Evolutionary conservation across 2,329 filamentous ascomycete species (phyloP).

Genomic region (Fusarium sp.): DNA sequence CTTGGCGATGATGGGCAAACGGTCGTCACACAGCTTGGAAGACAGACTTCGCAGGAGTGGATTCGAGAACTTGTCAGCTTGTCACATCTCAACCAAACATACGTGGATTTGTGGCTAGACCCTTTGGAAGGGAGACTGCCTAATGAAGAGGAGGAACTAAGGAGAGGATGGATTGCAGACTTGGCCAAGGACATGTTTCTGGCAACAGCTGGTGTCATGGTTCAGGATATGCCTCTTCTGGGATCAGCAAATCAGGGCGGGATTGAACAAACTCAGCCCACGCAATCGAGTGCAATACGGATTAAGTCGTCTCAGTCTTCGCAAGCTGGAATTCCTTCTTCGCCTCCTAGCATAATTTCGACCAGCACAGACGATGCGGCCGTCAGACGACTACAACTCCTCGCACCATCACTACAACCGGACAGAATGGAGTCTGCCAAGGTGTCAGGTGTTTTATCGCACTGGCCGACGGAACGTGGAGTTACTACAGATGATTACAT

Average conservation of each 20-base stretch:
- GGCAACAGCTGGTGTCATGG: constrained; percentile 53
- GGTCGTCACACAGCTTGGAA: constrained; percentile 51
- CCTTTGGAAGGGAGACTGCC: constrained; percentile 44
- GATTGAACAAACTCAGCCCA: constrained; percentile 21
- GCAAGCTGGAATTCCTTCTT: constrained; percentile 40
- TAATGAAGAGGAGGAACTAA: constrained; percentile 42
- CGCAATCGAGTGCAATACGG: constrained; percentile 31
- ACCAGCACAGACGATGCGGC: constrained; percentile 46
- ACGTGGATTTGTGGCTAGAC: constrained; percentile 53
- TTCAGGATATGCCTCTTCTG: constrained; percentile 52
- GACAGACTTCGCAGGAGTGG: constrained; percentile 43
- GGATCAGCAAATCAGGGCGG: constrained; percentile 36
- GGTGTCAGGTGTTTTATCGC: constrained; percentile 51
- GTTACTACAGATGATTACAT: constrained; percentile 54
- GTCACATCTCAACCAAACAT: constrained; percentile 47
- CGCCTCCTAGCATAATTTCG: constrained; percentile 28
- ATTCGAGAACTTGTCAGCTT: constrained; percentile 46
- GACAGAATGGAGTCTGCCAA: constrained; percentile 48
- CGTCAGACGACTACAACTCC: constrained; percentile 53
- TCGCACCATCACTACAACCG: constrained; percentile 50
- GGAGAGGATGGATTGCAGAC: constrained; percentile 51
- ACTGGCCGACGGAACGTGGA: constrained; percentile 58
- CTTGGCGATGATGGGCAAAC: constrained; percentile 46
- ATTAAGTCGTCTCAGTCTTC: constrained; percentile 48
- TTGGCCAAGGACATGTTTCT: constrained; percentile 54